Conservation (phyloP, 345 rosid species). For the Lumnitzera littorea region DNA sequence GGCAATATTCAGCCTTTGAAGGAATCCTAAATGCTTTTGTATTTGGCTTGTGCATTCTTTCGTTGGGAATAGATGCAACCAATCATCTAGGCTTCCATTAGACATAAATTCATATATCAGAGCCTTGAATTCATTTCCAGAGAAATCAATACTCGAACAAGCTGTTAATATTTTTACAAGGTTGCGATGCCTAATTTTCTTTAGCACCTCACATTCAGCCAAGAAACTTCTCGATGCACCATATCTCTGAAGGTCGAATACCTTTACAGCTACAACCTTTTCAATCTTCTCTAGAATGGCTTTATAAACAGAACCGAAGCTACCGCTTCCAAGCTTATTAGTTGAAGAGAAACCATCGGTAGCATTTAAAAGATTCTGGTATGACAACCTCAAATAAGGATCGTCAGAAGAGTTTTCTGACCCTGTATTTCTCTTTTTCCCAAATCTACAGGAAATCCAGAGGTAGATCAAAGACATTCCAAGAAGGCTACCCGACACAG, state of each 20-base stretch:
- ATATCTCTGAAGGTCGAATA: not conserved
- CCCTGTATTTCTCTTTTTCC: not conserved
- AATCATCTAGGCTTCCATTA: too few relatives aligned
- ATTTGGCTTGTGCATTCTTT: too few relatives aligned
- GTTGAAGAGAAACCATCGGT: conserved; percentile 7
- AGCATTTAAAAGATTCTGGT: conserved; percentile 3
- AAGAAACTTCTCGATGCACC: not conserved
- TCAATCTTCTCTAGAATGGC: not conserved
- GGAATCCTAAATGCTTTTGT: too few relatives aligned
- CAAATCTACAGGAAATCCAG: not conserved
- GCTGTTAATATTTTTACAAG: not conserved
- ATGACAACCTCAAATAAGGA: not conserved
- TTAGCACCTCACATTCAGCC: conserved; percentile 9
- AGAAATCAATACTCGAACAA: conserved; percentile 2
- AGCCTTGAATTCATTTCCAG: conserved; percentile 9
- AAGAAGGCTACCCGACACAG: not conserved
- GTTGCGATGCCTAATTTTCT: conserved; percentile 6
- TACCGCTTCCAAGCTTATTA: conserved; percentile 1
- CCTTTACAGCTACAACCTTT: conserved; percentile 3
- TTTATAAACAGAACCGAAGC: not conserved
- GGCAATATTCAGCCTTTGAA: too few relatives aligned
- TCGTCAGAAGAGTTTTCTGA: not conserved
- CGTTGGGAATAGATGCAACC: too few relatives aligned
- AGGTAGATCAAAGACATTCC: too few relatives aligned
- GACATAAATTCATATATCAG: not conserved